Evolutionary conservation across 1,284 basidiomycete species (phyloP), one percentile per base, ranked within the genome.

Genomic region (Meira nashicola): DNA sequence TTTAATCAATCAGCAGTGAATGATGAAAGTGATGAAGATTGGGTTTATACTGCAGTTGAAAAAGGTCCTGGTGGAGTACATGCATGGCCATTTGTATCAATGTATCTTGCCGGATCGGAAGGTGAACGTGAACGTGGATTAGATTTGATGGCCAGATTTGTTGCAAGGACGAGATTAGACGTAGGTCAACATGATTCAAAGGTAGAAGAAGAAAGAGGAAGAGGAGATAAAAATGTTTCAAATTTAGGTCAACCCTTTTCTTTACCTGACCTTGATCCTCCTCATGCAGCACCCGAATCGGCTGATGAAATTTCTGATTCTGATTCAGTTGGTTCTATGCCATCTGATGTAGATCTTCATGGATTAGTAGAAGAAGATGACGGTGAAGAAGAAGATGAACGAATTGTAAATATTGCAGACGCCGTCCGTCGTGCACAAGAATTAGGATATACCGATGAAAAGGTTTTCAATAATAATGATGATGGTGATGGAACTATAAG

Each of bases 1-100:
- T 19, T 17, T 40, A 1, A 38, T 23, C 11, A 9, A 2, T 12
- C 55, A 10, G 25, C 12, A 14, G 8, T 19, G n/a, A 28, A 19
- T 15, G n/a, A 19, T 8, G 41, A 41, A n/a, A 23, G 38, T 19
- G 23, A 19, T 17, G 54, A 55, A 11, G 41, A 46, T 7, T 71
- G 63, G 60, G 50, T 74, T 10, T 66, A 66, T n/a, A 68, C 63
- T 11, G 61, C 62, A 9, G 67, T 77, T 19, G 71, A 77, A 51
- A 66, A 64, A 40, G 74, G 74, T 0, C 65, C 69, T 1, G 65
- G 63, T 5, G 76, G 76, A 10, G 73, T 78, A 14, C 76, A 78
- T 41, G 72, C 74, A 15, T 78, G 76, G 76, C 76, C 76, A 2
- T 75, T 78, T 37, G 71, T 76, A 28, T 63, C 66, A 12, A 76